Evolutionary conservation across 1,284 basidiomycete species (phyloP).

Genomic region (Puccinia hordei): DNA sequence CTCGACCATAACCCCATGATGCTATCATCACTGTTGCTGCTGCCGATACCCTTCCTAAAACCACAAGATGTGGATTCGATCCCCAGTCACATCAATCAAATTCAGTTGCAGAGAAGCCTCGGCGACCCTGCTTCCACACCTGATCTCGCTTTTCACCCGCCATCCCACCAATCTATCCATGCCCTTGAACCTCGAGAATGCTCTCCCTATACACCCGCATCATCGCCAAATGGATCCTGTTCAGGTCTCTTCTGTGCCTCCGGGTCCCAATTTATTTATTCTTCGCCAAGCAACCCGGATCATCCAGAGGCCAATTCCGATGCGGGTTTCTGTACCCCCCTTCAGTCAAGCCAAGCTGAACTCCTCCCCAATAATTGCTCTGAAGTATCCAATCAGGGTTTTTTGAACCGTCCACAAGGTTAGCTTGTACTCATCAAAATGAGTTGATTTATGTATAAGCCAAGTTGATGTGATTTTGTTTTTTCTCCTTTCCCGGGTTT

Average conservation of each 20-base stretch:
- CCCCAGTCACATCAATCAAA: neutral
- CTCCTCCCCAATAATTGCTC: neutral
- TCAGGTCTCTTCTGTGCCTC: neutral
- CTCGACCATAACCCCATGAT: neutral
- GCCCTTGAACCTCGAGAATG: neutral
- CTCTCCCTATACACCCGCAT: neutral
- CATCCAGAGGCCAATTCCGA: slow-evolving; percentile 4
- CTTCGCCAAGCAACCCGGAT: neutral
- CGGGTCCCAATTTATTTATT: neutral
- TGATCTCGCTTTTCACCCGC: neutral
- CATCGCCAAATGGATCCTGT: slow-evolving; percentile 16
- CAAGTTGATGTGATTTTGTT: neutral
- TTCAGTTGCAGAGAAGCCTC: neutral
- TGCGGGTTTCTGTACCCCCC: neutral
- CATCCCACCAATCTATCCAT: neutral
- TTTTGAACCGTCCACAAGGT: neutral
- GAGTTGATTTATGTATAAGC: neutral
- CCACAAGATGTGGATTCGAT: neutral
- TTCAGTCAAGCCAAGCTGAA: neutral
- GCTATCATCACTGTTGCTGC: neutral
- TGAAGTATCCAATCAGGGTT: neutral
- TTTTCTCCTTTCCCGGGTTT: neutral
- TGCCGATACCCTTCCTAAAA: neutral
- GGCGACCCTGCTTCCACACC: neutral
- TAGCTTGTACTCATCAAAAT: neutral